Base-by-base conservation (phyloP, 768 basidiomycete genomes). In the Phylloporus sp. region DNA sequence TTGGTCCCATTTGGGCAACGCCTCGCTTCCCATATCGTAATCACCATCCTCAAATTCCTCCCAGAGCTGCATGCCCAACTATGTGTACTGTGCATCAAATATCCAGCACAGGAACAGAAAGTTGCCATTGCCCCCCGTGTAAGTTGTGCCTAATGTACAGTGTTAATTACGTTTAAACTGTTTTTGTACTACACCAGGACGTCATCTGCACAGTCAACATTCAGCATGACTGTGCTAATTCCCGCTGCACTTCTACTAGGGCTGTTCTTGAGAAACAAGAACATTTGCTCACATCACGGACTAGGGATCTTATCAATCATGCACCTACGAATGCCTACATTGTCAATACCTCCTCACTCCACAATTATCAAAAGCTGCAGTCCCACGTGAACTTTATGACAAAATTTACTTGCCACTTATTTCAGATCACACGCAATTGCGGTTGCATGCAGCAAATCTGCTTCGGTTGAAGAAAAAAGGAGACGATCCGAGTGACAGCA, bases 31-130 rank as follows among this genome's bases (percentile, higher is more conserved):
- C 48, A 53, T 15, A 8, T 53, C 3, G 10, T 33, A 0, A 11
- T 53, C 6, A 46, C 20, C 24, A 3, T 46, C 9, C 2, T 50
- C 0, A 42, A 53, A 15, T 40, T 53, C 6, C 32, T 43, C 22
- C 42, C 45, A 1, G 23, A 37, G 5, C 11, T 46, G 5, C 52
- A 53, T n/a, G 5, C 38, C 28, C 7, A 9, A 2, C 21, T 42
- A 3, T 15, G 21, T 21, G 29, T 32, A 7, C 29, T 29, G 9
- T 23, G 40, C 5, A 5, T 42, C 29, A 31, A n/a, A 10, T 42
- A 42, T 10, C 14, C 21, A 6, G 9, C 20, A 8, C 40, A 28
- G 28, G 40, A 41, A 27, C 26, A 27, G 11, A 27, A 27, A 8
- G 26, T 27, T 11, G 7, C 11, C 11, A 11, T 27, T 27, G 9